These are phyloP conservation scores for Delitschia confertaspora DNA, from an alignment of 495 filamentous ascomycete species.

Conservation along the genomic window DNA sequence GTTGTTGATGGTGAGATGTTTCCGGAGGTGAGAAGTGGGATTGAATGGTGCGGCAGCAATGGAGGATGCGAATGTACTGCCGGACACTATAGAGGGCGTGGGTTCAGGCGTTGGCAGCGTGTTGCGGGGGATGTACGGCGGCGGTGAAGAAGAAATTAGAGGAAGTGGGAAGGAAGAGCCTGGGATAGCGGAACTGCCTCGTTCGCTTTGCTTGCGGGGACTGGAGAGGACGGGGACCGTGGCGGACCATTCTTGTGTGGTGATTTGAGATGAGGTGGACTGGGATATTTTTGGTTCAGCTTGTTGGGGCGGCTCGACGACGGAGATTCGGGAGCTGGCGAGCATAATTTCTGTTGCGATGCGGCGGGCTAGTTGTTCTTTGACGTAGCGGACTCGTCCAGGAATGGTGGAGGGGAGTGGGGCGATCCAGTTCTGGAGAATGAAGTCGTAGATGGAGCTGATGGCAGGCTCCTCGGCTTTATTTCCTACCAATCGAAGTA, in stretches of 20 bases:
- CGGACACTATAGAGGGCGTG: constrained; percentile 10
- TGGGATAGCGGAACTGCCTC: not conserved
- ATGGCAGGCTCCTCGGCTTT: constrained; percentile 6
- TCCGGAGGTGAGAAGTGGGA: constrained; percentile 11
- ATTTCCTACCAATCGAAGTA: not conserved
- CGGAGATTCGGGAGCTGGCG: constrained; percentile 10
- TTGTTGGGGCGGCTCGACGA: not conserved
- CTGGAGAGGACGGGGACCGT: not conserved
- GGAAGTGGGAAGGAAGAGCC: not conserved
- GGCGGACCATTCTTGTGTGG: constrained; percentile 1
- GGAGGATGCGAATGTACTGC: not conserved
- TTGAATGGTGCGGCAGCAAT: not conserved
- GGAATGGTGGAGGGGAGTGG: constrained; percentile 19
- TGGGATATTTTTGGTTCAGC: not conserved
- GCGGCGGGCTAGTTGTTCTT: constrained; percentile 18
- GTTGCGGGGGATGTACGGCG: not conserved
- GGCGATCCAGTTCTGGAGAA: constrained; percentile 22
- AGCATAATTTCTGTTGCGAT: constrained; percentile 27
- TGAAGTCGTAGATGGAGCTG: constrained; percentile 15
- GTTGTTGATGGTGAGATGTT: constrained; percentile 19
- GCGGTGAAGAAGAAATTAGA: not conserved
- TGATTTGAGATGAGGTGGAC: not conserved
- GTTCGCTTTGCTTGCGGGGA: constrained; percentile 2
- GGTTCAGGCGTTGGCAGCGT: constrained; percentile 13
- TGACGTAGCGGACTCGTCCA: constrained; percentile 6